These are phyloP conservation scores for Diaporthe sp. DNA, from an alignment of 2,329 filamentous ascomycete genomes.

Conservation along the genomic window DNA sequence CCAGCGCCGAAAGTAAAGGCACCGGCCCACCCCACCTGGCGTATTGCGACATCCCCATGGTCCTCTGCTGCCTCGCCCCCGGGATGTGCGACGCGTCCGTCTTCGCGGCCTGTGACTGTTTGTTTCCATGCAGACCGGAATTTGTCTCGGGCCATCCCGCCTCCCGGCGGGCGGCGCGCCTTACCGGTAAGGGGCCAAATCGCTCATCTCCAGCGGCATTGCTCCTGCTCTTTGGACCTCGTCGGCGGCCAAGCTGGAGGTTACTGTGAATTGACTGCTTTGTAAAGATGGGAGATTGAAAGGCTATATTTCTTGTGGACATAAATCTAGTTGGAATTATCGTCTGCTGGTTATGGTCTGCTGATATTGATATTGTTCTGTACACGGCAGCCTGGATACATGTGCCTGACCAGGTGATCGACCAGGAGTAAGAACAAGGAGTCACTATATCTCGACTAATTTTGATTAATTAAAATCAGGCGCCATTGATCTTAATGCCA, in stretches of 20 bases:
- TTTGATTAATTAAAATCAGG: neutral
- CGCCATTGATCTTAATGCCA: neutral
- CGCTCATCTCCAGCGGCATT: neutral
- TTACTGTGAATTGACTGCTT: too few relatives aligned
- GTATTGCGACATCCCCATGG: neutral
- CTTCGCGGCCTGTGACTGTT: neutral
- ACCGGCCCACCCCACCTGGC: neutral
- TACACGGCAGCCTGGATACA: too few relatives aligned
- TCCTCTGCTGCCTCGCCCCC: neutral
- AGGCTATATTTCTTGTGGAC: neutral
- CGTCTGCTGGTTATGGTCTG: too few relatives aligned
- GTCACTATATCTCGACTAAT: neutral
- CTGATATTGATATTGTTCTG: neutral
- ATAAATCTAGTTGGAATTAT: neutral
- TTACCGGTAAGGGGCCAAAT: neutral
- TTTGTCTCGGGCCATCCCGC: neutral
- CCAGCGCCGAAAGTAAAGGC: neutral
- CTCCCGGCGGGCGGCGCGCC: neutral
- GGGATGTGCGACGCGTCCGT: neutral
- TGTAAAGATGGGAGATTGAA: too few relatives aligned
- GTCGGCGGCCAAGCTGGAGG: too few relatives aligned
- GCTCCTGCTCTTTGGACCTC: too few relatives aligned
- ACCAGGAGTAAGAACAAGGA: neutral
- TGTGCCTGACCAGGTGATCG: neutral
- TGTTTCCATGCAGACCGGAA: neutral